Base-by-base conservation (phyloP, 2,329 filamentous ascomycete species). In the Dactylella cylindrospora region DNA sequence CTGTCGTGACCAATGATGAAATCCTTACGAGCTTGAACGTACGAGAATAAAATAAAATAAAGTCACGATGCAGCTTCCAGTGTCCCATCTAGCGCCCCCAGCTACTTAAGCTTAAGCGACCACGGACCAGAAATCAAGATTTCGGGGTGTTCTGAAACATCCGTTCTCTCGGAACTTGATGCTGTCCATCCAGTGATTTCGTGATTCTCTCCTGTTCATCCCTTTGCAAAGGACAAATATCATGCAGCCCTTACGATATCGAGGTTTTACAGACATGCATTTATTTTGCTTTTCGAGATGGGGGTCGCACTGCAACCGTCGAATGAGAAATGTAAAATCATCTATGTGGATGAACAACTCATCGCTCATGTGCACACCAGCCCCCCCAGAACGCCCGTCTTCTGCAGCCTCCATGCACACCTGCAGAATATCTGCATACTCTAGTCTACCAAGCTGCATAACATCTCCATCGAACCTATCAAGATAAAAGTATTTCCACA, bases 281-380 rank as follows among this genome's bases (percentile, higher is more conserved):
- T n/a, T n/a, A n/a, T n/a, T n/a, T n/a, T n/a, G n/a, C n/a, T n/a
- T n/a, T n/a, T n/a, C n/a, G n/a, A n/a, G n/a, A n/a, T n/a, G n/a
- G n/a, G n/a, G n/a, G n/a, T n/a, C n/a, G n/a, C n/a, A n/a, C n/a
- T n/a, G n/a, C n/a, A n/a, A n/a, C n/a, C n/a, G n/a, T n/a, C n/a
- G n/a, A n/a, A n/a, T n/a, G n/a, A n/a, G n/a, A n/a, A n/a, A n/a
- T n/a, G n/a, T n/a, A n/a, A n/a, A n/a, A n/a, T n/a, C n/a, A n/a
- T n/a, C 46, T 45, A 15, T 45, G 38, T 26, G 45, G 32, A 50
- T 46, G 39, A 35, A 61, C 55, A 61, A 61, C 55, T 61, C 55
- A 61, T 61, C 55, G 55, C 55, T 61, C 55, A 61, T 61, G 55
- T 61, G 55, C 47, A 61, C 55, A 61, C 55, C 46, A 38, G 32